Conservation (phyloP, 257 asterid species). For the Ajuga chamaepitys region DNA sequence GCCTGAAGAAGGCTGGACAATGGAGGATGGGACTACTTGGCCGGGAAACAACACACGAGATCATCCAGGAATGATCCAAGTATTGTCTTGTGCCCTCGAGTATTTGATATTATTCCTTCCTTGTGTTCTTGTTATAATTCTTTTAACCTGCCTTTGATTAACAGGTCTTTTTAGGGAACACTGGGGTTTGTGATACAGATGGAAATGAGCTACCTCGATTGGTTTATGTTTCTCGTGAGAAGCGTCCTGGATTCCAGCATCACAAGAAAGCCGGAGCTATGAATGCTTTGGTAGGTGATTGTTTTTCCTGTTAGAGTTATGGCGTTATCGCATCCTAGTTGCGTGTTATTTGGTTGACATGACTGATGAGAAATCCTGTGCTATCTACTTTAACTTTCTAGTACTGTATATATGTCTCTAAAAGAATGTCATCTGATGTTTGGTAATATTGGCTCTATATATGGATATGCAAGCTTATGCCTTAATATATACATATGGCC, state of each 20-base stretch:
- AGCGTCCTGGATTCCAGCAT: conserved; percentile 81
- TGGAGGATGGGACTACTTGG: conserved; percentile 83
- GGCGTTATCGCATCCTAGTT: background rate
- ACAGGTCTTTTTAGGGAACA: conserved; percentile 74
- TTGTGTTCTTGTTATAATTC: background rate
- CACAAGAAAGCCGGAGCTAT: conserved; percentile 88
- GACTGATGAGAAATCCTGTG: background rate
- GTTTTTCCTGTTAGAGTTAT: background rate
- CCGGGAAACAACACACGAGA: conserved; percentile 71
- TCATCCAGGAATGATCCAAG: conserved; percentile 80
- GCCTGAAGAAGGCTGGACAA: conserved; percentile 88
- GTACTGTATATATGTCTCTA: background rate
- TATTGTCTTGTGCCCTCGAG: conserved; percentile 1
- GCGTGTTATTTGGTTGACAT: background rate
- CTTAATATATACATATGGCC: background rate
- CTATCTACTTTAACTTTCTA: background rate
- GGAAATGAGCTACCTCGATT: conserved; percentile 76
- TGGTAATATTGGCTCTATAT: background rate
- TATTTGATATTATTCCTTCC: background rate
- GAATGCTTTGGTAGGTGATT: conserved; percentile 72
- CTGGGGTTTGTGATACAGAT: conserved; percentile 64
- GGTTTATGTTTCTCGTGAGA: conserved; percentile 83
- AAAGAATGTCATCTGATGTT: background rate
- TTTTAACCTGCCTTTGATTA: background rate
- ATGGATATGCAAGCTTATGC: background rate